Evolutionary conservation across 1,284 basidiomycete genomes (phyloP), one percentile per base, ranked within the genome.

Genomic region (Vanrija sp.): DNA sequence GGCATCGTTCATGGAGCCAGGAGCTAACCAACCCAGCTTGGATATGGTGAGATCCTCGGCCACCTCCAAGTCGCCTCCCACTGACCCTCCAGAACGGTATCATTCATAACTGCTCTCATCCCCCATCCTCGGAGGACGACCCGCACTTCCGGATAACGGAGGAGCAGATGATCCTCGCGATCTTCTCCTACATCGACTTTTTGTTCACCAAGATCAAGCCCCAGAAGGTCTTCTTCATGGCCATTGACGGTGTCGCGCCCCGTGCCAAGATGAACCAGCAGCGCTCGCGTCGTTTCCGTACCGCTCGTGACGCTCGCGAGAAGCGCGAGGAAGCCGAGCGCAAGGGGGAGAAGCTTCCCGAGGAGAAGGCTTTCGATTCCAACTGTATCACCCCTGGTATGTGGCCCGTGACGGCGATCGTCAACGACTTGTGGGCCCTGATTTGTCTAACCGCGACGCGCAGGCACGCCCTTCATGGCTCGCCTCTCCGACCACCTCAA

Each of bases 221-320:
- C 1, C 87, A 90, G 80, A 97, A 98, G 72, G 78, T 94, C 6
- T 93, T 94, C 72, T 97, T 95, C 77, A 94, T 98, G 86, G 96
- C 96, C 24, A 86, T 99, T 45, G 96, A 98, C 73, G 96, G 96
- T 56, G 94, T 98, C 15, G 96, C 96, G 0, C 96, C 96, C 3
- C 83, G 96, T 53, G 96, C 96, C 45, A 99, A 99, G 82, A 98
- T 98, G 96, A 99, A 99, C 75, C 95, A 99, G 74, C 96, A 99
- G 73, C 85, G 93, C 36, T 87, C 88, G 68, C 81, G 96, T 49
- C 85, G 96, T 50, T 99, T 98, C 79, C 81, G 94, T 53, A 93
- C 95, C 0, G 94, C 94, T 4, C 91, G 89, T 75, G 95, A 98
- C 73, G 89, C 88, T 16, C 87, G 84, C 67, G 93, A 98, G 71